Evolutionary conservation across 2,329 filamentous ascomycete species (phyloP).

Genomic region (Fusarium tanahbumbuense): DNA sequence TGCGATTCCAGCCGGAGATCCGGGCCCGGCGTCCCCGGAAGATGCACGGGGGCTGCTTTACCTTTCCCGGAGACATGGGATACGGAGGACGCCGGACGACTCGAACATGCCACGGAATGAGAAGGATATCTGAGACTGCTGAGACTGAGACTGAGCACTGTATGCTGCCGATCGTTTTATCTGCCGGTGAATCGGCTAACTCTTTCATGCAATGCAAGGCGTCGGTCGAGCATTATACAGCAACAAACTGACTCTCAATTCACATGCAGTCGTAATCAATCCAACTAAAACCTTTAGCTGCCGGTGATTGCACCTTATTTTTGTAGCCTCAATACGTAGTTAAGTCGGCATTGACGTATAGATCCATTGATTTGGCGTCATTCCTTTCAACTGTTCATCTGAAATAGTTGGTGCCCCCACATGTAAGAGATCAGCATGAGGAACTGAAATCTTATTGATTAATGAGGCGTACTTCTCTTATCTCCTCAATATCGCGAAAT

Average conservation of each 20-base stretch:
- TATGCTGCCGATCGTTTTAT: conserved; percentile 10
- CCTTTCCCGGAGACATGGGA: conserved; percentile 20
- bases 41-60: conserved; percentile 27
- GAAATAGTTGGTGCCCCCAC: conserved; percentile 14
- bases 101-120: conserved; percentile 37
- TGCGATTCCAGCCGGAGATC: conserved; percentile 25
- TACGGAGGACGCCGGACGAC: conserved; percentile 27
- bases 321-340: conserved; percentile 15
- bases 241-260: not conserved
- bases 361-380: conserved; percentile 42
- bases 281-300: not conserved
- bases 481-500: conserved; percentile 14
- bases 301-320: not conserved
- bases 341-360: conserved; percentile 37
- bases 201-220: not conserved
- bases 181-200: conserved; percentile 1
- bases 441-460: conserved; percentile 22
- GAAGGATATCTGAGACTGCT: conserved; percentile 11
- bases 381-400: conserved; percentile 19
- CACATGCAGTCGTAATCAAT: not conserved
- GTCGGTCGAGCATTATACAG: not conserved
- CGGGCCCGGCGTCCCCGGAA: conserved; percentile 39
- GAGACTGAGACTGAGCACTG: not conserved
- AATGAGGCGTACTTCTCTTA: conserved; percentile 22
- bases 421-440: conserved; percentile 21